A percentile compares a stretch with the other conserved stretches of the same genome.
phyloP scores from a whole-genome alignment of 106 monocot species.

The Allium sativum region DNA sequence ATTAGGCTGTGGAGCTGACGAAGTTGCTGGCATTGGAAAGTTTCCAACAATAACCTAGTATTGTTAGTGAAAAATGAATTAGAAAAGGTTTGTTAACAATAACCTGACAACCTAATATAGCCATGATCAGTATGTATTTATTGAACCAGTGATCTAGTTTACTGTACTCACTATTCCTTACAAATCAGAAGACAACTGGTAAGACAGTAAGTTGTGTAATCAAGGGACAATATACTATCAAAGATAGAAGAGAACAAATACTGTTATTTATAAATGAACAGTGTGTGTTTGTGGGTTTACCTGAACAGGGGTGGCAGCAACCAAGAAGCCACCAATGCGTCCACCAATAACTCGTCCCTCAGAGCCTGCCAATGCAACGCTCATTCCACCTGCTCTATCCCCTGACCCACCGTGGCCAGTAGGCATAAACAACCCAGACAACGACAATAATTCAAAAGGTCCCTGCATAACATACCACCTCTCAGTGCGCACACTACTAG shows the following conservation, averaged over 20 bases:
- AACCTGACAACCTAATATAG: no score
- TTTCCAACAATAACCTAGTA: slow-evolving; percentile 86
- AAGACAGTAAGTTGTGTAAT: no score
- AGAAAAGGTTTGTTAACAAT: no score
- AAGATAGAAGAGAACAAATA: no score
- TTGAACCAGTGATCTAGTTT: no score
- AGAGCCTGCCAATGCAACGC: slow-evolving; percentile 12
- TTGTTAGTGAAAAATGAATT: no score
- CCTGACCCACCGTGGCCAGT: slow-evolving; percentile 13
- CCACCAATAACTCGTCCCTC: slow-evolving; percentile 15
- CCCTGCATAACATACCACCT: neutral
- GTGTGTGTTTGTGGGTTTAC: neutral
- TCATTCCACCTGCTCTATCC: slow-evolving; percentile 15
- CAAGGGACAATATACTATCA: no score
- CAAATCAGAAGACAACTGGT: no score
- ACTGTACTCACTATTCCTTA: no score
- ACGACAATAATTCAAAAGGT: slow-evolving; percentile 12
- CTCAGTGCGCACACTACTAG: no score
- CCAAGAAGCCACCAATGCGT: slow-evolving; percentile 14
- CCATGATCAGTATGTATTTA: no score
- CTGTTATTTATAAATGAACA: no score
- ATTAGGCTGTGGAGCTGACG: slow-evolving; percentile 22
- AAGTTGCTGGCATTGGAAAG: slow-evolving; percentile 37
- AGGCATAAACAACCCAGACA: slow-evolving; percentile 20
- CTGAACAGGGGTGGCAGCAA: slow-evolving; percentile 18